phyloP scores from a whole-genome alignment of 805 yeast genomes.

The Yarrowia sp. region DNA sequence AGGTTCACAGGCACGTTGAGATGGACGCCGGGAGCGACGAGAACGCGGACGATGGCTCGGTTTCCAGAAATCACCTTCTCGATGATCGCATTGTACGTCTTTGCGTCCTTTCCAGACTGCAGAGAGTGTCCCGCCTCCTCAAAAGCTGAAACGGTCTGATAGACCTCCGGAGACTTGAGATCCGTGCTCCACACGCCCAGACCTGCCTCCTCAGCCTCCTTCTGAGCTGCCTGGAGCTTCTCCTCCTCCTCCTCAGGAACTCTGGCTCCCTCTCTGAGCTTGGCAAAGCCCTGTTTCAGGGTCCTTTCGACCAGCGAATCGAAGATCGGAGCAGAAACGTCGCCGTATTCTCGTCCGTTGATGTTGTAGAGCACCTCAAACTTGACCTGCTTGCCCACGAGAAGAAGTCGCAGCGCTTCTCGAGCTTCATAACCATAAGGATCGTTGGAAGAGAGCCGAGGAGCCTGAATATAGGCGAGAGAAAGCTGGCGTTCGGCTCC shows the following conservation, averaged over 20 bases:
- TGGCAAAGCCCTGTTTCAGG: constrained; percentile 59
- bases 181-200: constrained; percentile 55
- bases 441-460: constrained; percentile 46
- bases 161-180: constrained; percentile 26
- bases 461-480: constrained; percentile 63
- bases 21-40: constrained; percentile 48
- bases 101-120: constrained; percentile 30
- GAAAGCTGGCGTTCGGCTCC: constrained; percentile 57
- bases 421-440: constrained; percentile 55
- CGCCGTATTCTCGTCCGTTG: constrained; percentile 64
- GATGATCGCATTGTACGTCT: constrained; percentile 58
- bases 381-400: constrained; percentile 62
- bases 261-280: constrained; percentile 58
- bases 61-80: constrained; percentile 81
- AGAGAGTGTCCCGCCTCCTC: constrained; percentile 14
- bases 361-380: constrained; percentile 56
- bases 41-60: constrained; percentile 60
- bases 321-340: constrained; percentile 62
- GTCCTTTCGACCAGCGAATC: constrained; percentile 56
- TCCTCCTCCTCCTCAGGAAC: constrained; percentile 39
- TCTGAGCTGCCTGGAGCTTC: constrained; percentile 38
- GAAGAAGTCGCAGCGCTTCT: constrained; percentile 58
- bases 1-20: constrained; percentile 58
- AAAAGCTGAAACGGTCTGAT: background rate
- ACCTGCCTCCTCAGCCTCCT: constrained; percentile 50